Evolutionary conservation across 495 filamentous ascomycete genomes (phyloP), one percentile per base, ranked within the genome.

Genomic region (Penicillium maclennaniae): DNA sequence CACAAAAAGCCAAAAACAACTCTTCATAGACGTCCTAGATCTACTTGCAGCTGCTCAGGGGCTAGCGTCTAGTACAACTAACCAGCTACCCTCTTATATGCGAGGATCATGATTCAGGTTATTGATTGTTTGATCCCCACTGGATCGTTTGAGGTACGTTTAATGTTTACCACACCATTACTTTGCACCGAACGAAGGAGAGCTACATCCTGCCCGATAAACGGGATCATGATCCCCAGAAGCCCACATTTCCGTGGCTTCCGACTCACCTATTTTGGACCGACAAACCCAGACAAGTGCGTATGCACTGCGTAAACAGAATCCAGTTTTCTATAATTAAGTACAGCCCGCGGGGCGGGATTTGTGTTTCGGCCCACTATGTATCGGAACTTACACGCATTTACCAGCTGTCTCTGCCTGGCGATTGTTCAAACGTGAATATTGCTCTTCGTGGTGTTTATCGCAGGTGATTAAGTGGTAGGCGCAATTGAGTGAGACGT

Each of bases 241-340:
- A 12, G 31, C 9, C 31, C 31, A 34, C 15, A 14, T 14, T 12
- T 34, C 10, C 9, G 10, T 14, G 3, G 14, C 10, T 14, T 34
- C 31, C 31, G 31, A 34, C 31, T 14, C 9, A 34, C 31, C 15
- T 34, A 34, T 34, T 12, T 3, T 12, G 31, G 10, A 34, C 9
- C 0, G 31, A 10, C 31, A 34, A 12, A 34, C 49, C 20, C 44
- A 26, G 15, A 20, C 21, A 27, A 21, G n/a, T 47, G 38, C 38
- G 51, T 47, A 15, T n/a, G 39, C 54, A n/a, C 16, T 45, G 44
- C 37, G 44, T 26, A 37, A 43, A 48, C 38, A 26, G 17, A 53
- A 46, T 34, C 49, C 27, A 26, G 4, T 15, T 20, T 54, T 43
- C 56, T 59, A 59, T 59, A 59, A 40, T 52, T 59, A 55, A 49